phyloP scores from a whole-genome alignment of 352 stramenopile genomes.

The Pythium grandisporangium region DNA sequence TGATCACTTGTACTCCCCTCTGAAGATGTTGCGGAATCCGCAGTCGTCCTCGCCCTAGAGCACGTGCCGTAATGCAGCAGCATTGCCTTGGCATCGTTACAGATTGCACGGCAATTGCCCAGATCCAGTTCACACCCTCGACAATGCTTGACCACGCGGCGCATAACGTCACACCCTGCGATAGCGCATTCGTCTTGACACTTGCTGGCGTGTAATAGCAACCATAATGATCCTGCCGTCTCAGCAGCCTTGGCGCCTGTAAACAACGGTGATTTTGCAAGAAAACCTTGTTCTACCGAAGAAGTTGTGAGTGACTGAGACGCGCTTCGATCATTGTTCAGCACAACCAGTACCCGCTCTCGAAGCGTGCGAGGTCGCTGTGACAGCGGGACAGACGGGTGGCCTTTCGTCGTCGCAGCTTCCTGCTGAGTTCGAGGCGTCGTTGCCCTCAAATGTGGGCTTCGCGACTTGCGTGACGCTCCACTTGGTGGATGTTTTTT shows the following conservation, averaged over 20 bases:
- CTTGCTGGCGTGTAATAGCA: constrained; percentile 43
- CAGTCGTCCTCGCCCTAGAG: neutral
- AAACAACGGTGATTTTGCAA: constrained; percentile 53
- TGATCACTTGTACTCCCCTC: constrained; percentile 21
- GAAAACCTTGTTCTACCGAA: constrained; percentile 33
- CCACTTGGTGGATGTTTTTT: neutral
- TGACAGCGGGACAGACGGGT: neutral
- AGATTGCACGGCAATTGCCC: constrained; percentile 54
- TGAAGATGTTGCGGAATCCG: constrained; percentile 25
- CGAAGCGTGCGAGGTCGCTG: constrained; percentile 1
- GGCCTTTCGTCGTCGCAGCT: no score
- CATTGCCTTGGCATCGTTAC: constrained; percentile 75
- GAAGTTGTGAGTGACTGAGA: constrained; percentile 13
- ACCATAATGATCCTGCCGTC: constrained; percentile 60
- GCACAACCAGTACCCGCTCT: constrained; percentile 13
- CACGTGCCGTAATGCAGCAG: constrained; percentile 60
- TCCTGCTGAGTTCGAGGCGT: no score
- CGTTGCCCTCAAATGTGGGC: neutral
- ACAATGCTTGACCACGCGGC: constrained; percentile 56
- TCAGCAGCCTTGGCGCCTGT: constrained; percentile 31
- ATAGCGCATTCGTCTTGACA: constrained; percentile 45
- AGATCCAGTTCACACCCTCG: constrained; percentile 43
- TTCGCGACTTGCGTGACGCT: neutral
- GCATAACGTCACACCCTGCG: constrained; percentile 55
- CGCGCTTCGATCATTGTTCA: constrained; percentile 3